A percentile compares a stretch with the other conserved stretches of the same genome.
Evolutionary conservation across 495 filamentous ascomycete species (phyloP).

Genomic region (Podospora didyma): DNA sequence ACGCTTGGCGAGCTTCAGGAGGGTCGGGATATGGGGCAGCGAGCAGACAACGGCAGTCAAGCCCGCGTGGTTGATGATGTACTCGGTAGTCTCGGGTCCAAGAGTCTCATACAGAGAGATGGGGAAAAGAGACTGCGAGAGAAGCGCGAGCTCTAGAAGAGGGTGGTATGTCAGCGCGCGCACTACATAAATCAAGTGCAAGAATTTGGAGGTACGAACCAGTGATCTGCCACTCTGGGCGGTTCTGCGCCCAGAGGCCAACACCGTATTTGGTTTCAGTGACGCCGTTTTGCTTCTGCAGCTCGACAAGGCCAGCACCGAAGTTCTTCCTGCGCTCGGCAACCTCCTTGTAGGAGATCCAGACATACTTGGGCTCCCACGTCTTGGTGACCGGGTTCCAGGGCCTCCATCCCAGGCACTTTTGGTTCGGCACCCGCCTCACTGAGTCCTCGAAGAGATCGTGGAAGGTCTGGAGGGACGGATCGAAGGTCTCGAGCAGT

Average conservation of each 20-base stretch:
- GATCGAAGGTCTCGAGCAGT: slow-evolving; percentile 70
- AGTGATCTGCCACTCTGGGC: slow-evolving; percentile 95
- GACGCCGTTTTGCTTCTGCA: slow-evolving; percentile 69
- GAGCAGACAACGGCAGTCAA: slow-evolving; percentile 74
- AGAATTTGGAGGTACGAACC: slow-evolving; percentile 48
- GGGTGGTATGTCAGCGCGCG: neutral
- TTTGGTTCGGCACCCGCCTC: slow-evolving; percentile 51
- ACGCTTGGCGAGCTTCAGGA: slow-evolving; percentile 77
- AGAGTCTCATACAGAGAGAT: slow-evolving; percentile 97
- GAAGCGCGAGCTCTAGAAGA: slow-evolving; percentile 74
- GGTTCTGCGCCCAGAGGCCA: slow-evolving; percentile 93
- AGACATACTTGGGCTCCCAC: slow-evolving; percentile 70
- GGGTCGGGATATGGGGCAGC: slow-evolving; percentile 77
- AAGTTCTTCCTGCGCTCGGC: slow-evolving; percentile 77
- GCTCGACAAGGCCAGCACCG: slow-evolving; percentile 78
- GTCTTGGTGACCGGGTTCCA: slow-evolving; percentile 73
- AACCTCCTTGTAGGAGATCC: slow-evolving; percentile 79
- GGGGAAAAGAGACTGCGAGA: slow-evolving; percentile 82
- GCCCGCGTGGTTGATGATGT: slow-evolving; percentile 87
- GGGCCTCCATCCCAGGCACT: slow-evolving; percentile 75
- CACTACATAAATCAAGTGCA: no score
- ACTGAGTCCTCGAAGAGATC: slow-evolving; percentile 74
- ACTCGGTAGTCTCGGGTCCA: slow-evolving; percentile 84
- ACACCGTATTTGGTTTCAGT: slow-evolving; percentile 70
- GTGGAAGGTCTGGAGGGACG: slow-evolving; percentile 67